These are phyloP conservation scores for Bacidia gigantensis DNA, from an alignment of 495 filamentous ascomycete species.

Conservation along the genomic window DNA sequence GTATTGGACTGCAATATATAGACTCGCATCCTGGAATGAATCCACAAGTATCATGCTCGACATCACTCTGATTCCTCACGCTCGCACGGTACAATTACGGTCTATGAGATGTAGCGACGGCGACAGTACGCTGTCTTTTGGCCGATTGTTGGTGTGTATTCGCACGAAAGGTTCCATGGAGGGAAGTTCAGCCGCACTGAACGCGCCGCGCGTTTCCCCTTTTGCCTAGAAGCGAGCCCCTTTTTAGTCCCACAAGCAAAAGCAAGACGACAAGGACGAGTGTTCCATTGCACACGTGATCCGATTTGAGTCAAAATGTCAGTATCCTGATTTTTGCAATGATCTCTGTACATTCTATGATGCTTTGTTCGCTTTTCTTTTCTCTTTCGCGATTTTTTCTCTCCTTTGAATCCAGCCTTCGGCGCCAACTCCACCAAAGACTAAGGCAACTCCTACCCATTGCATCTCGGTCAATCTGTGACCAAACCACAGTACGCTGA, in stretches of 20 bases:
- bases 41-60: too few species aligned
- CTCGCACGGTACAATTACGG: background rate
- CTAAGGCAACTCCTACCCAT: constrained; percentile 80
- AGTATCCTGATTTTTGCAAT: too few species aligned
- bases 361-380: constrained; percentile 34
- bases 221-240: background rate
- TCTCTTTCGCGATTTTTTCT: constrained; percentile 75
- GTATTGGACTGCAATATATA: too few species aligned
- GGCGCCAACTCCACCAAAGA: constrained; percentile 89
- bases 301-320: too few species aligned
- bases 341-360: background rate
- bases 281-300: too few species aligned
- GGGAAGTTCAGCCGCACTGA: background rate
- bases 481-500: constrained; percentile 89
- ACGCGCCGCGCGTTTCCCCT: background rate
- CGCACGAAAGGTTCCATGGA: background rate
- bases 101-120: background rate
- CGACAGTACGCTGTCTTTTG: background rate
- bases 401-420: constrained; percentile 69
- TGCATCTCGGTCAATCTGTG: constrained; percentile 74
- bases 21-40: too few species aligned
- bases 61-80: too few species aligned
- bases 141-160: background rate
- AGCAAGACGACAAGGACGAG: too few species aligned
- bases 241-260: too few species aligned